Conservation (phyloP, 345 rosid species). For the Acer negundo region DNA sequence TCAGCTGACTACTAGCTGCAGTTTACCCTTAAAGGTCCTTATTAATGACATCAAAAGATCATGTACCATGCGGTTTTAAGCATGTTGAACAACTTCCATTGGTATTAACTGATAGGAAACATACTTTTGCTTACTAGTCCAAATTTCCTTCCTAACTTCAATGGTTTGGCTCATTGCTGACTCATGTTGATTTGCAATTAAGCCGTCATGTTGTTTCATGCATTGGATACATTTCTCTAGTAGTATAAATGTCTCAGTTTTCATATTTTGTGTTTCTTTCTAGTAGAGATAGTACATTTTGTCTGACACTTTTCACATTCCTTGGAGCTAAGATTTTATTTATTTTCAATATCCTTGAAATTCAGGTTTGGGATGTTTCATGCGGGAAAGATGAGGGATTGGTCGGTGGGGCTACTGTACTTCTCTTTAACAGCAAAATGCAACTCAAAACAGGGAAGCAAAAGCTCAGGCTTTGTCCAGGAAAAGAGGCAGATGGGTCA, state of each 20-base stretch:
- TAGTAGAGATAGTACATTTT: neutral
- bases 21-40: too few relatives aligned
- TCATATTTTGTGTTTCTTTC: neutral
- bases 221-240: neutral
- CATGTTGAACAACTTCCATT: neutral
- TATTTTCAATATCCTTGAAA: constrained; percentile 12
- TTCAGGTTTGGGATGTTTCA: constrained; percentile 94
- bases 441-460: constrained; percentile 95
- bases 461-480: constrained; percentile 92
- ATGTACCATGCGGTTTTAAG: neutral
- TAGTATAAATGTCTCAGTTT: neutral
- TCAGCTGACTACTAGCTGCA: too few relatives aligned
- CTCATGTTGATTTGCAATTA: constrained; percentile 12
- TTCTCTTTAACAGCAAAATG: constrained; percentile 82
- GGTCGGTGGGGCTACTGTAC: constrained; percentile 91
- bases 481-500: constrained; percentile 92
- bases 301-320: constrained; percentile 4
- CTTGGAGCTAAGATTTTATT: constrained; percentile 8
- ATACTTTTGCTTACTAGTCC: neutral
- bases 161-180: neutral
- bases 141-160: neutral
- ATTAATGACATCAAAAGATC: too few relatives aligned
- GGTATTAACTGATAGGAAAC: neutral
- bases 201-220: neutral
- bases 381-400: constrained; percentile 80